Base-by-base conservation (phyloP, 768 basidiomycete species). In the Tricholoma hemisulphureum region DNA sequence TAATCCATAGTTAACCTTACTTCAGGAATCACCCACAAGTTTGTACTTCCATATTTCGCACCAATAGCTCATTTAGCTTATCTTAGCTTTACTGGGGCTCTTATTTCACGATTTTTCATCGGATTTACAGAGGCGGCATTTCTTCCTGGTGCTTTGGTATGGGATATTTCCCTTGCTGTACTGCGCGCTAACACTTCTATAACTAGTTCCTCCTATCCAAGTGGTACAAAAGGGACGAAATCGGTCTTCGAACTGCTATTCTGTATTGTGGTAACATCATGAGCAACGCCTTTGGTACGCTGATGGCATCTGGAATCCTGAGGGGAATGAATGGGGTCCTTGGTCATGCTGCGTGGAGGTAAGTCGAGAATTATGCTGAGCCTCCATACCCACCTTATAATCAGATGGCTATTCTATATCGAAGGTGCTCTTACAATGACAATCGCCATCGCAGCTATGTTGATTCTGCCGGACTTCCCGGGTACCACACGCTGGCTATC, bases 261-360 rank as follows among this genome's bases (percentile, higher is more conserved):
- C 76, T 92, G 28, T 82, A 81, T 37, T 89, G 88, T 59, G 91
- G 91, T 18, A 84, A 80, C 63, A 75, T 93, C 26, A 84, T 92
- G 52, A 85, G 84, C 55, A 94, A 93, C 75, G 91, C 90, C 0
- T 91, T 93, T 67, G 91, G 91, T 3, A 80, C 89, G 2, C 74
- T 93, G 11, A 82, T 93, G 52, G 89, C 91, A 10, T 88, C 89
- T 28, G 86, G 83, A 1, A 89, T 93, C 53, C 80, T 93, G 16
- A 78, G 82, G 61, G 74, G 75, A 11, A 90, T 93, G 87, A 81
- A 91, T 35, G 87, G 86, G 6, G 77, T 77, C 55, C 73, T 84
- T 14, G 91, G 90, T 0, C 75, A 81, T 57, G 77, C 86, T 9
- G 88, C 87, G 0, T 94, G 91, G 91, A 76, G 87, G 78, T 87